A percentile compares a stretch with the other conserved stretches of the same genome.
phyloP scores from a whole-genome alignment of 805 yeast genomes.

The Wickerhamomyces subpelliculosus region DNA sequence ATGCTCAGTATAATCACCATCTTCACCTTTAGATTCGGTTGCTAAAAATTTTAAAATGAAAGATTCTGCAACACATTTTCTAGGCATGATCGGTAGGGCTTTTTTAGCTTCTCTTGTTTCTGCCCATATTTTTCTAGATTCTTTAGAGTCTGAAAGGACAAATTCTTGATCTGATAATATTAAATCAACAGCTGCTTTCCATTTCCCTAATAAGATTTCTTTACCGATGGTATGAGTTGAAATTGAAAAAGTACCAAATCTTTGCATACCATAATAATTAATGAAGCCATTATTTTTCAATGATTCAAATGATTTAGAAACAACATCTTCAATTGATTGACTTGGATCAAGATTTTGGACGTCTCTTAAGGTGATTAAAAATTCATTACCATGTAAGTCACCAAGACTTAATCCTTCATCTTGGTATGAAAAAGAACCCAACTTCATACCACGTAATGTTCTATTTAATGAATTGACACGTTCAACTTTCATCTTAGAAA shows the following conservation, averaged over 20 bases:
- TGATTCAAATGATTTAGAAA: slow-evolving; percentile 48
- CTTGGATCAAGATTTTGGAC: slow-evolving; percentile 35
- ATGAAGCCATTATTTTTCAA: slow-evolving; percentile 70
- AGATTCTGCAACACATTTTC: slow-evolving; percentile 79
- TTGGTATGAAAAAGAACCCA: slow-evolving; percentile 74
- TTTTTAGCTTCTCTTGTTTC: slow-evolving; percentile 56
- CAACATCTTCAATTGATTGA: slow-evolving; percentile 34
- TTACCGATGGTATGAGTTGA: slow-evolving; percentile 87
- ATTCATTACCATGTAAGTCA: slow-evolving; percentile 83
- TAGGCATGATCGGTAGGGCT: slow-evolving; percentile 77
- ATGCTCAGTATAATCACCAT: slow-evolving; percentile 38
- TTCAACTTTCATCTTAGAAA: slow-evolving; percentile 62
- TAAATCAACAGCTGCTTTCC: slow-evolving; percentile 74
- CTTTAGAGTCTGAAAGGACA: slow-evolving; percentile 75
- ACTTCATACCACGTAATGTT: slow-evolving; percentile 65
- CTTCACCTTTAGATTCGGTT: slow-evolving; percentile 39
- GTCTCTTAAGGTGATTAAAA: slow-evolving; percentile 76
- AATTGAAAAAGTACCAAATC: slow-evolving; percentile 93
- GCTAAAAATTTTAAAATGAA: slow-evolving; percentile 58
- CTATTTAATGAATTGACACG: slow-evolving; percentile 72
- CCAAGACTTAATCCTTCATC: slow-evolving; percentile 66
- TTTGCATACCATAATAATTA: slow-evolving; percentile 96
- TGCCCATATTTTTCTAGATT: slow-evolving; percentile 79
- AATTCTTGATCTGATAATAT: slow-evolving; percentile 81
- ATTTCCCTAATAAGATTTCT: slow-evolving; percentile 59